Evolutionary conservation across 805 yeast species (phyloP), one percentile per base, ranked within the genome.

Genomic region (Cephaloascus albidus): DNA sequence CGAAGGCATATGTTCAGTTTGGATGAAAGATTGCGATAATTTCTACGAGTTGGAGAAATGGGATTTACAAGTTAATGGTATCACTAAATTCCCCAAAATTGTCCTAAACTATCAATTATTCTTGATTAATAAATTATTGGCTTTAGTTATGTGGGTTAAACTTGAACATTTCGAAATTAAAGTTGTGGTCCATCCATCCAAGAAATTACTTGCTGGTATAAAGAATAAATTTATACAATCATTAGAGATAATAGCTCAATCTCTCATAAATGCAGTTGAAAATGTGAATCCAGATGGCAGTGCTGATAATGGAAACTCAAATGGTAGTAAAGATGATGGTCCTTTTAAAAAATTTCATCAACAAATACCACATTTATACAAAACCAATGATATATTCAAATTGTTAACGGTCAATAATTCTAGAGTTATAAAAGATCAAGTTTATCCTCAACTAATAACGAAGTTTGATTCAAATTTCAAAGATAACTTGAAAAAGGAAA

Each of bases 331-430:
- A 18, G 60, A 66, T 36, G 55, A 64, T 40, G n/a, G n/a, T n/a
- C n/a, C n/a, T n/a, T n/a, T n/a, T n/a, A 23, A 23, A 8, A 8
- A 8, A 23, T 23, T 23, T 23, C 28, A 23, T 23, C 6, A 23
- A 23, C 28, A 23, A 12, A 23, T 23, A 8, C 28, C 28, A 23
- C 10, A 23, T 23, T 8, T 8, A 6, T 23, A 23, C 28, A 23
- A 23, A 23, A 12, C 12, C 10, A 12, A 23, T 6, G 58, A 53
- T 27, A 39, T 68, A 4, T 73, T 72, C 42, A 61, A 76, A 12
- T 57, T 77, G 30, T 50, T 74, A 31, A 70, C 82, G 0, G 53
- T 80, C 34, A 69, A 78, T 34, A 81, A 80, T 47, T 53, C 81
- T 36, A 70, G 68, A 35, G 65, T 65, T 36, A 55, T 82, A 23